These are phyloP conservation scores for Colletotrichum sp. DNA, from an alignment of 2,329 filamentous ascomycete species.

Conservation along the genomic window DNA sequence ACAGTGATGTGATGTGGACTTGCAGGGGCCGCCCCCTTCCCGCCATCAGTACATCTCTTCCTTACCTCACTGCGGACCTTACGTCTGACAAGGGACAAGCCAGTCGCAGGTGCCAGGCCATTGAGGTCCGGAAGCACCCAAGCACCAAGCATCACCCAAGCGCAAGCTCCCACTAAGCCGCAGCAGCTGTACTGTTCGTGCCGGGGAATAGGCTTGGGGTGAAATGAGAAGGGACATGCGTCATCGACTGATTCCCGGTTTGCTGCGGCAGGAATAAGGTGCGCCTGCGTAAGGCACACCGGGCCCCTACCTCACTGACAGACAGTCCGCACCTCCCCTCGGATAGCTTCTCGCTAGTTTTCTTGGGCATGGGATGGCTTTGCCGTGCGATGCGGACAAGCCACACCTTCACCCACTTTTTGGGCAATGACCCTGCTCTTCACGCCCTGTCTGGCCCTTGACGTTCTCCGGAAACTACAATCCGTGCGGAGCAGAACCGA, in stretches of 20 bases:
- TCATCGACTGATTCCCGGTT: constrained; percentile 24
- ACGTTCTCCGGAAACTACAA: not conserved
- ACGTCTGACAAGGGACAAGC: constrained; percentile 21
- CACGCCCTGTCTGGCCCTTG: not conserved
- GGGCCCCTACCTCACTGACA: not conserved
- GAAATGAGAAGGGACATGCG: constrained; percentile 16
- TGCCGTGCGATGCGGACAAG: constrained; percentile 17
- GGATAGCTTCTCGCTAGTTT: not conserved
- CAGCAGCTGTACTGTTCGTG: not conserved
- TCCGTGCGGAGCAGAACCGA: not conserved
- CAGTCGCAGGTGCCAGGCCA: constrained; percentile 8
- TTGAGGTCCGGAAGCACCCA: constrained; percentile 10
- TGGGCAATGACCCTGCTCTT: not conserved
- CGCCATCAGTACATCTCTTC: not conserved
- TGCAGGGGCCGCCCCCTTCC: constrained; percentile 20
- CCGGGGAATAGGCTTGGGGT: constrained; percentile 13
- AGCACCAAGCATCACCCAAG: constrained; percentile 7
- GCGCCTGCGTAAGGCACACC: not conserved
- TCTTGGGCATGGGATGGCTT: constrained; percentile 8
- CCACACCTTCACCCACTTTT: constrained; percentile 9
- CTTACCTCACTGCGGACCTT: not conserved
- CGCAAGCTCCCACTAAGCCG: not conserved
- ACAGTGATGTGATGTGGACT: constrained; percentile 23
- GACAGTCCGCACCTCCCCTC: not conserved
- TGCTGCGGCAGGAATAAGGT: constrained; percentile 19